A percentile compares a stretch with the other conserved stretches of the same genome.
Evolutionary conservation across 192 early-diverging fungal species (phyloP).

Genomic region (Paraglomus brasilianum): DNA sequence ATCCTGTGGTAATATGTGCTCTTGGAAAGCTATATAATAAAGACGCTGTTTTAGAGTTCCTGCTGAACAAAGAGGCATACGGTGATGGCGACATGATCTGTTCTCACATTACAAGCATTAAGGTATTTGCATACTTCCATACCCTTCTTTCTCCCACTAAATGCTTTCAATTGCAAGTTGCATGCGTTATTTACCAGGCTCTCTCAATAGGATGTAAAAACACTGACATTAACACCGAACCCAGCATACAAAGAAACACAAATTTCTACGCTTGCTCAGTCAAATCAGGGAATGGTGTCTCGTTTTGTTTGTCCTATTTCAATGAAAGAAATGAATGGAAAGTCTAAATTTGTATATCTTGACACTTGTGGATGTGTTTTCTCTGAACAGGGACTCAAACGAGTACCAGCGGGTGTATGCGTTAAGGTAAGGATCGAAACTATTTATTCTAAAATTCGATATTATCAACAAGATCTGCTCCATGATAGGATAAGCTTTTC

Average conservation of each 20-base stretch:
- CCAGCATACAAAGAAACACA: constrained; percentile 53
- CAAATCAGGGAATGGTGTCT: constrained; percentile 52
- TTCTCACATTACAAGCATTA: constrained; percentile 66
- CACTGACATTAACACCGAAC: constrained; percentile 66
- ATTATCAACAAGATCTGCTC: neutral
- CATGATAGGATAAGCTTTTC: neutral
- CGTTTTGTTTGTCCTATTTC: constrained; percentile 80
- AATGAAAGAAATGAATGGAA: constrained; percentile 84
- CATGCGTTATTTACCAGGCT: neutral
- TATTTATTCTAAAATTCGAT: neutral
- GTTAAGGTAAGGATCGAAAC: constrained; percentile 45
- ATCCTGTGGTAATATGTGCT: constrained; percentile 66
- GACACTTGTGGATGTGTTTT: constrained; percentile 77
- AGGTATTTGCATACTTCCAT: constrained; percentile 38
- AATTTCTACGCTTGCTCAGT: constrained; percentile 46
- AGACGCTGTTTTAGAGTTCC: constrained; percentile 70
- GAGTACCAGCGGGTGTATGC: constrained; percentile 63
- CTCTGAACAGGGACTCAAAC: constrained; percentile 74
- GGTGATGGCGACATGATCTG: constrained; percentile 79
- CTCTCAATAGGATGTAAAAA: constrained; percentile 55
- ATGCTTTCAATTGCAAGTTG: neutral
- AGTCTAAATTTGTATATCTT: constrained; percentile 63
- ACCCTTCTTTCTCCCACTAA: neutral
- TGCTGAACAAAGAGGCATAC: constrained; percentile 67
- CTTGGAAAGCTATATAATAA: constrained; percentile 87